Base-by-base conservation (phyloP, 1,284 basidiomycete species). In the Coriolopsis trogii region DNA sequence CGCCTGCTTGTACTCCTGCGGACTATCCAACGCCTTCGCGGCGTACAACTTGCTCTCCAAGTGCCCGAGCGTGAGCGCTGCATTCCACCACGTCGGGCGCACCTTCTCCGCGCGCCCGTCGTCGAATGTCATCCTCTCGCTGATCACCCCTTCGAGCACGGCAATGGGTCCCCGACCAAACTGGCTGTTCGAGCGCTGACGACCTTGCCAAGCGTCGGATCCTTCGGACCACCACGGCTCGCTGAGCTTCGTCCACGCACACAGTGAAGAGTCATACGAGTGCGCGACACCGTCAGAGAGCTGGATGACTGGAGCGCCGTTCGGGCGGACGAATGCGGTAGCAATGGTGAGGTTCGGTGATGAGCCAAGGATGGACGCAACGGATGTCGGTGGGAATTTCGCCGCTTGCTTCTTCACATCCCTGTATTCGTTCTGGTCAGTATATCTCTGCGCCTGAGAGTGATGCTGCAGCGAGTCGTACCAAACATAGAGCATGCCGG, bases 161-260 rank as follows among this genome's bases (percentile, higher is more conserved):
- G 80, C 72, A 44, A 87, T 68, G 26, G 84, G 72, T 6, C 83
- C 75, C 52, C 80, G 76, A 49, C 72, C 70, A 9, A 65, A 59
- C 16, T 70, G 63, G 43, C 60, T 69, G 45, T 70, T 73, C 10
- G 67, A 68, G 29, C 85, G 79, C 51, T 84, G 80, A 3, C 86
- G 79, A 26, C 84, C 81, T 64, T 86, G 85, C 89, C 91, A 92
- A n/a, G 78, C 78, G 57, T 91, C 85, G 0, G 89, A 91, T 29
- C 89, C 88, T 59, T 85, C 80, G 0, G 84, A 75, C 85, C 88
- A 93, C 89, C 91, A 93, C 1, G 80, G 71, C 34, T 92, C 87
- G 38, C 83, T 84, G 34, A 96, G 71, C 59, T 85, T 85, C 31
- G 83, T 77, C 85, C 91, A 96, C 3, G 80, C 69, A 16, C 71